Conservation (phyloP, 2,329 filamentous ascomycete genomes). For the Aspergillus glaucus region DNA sequence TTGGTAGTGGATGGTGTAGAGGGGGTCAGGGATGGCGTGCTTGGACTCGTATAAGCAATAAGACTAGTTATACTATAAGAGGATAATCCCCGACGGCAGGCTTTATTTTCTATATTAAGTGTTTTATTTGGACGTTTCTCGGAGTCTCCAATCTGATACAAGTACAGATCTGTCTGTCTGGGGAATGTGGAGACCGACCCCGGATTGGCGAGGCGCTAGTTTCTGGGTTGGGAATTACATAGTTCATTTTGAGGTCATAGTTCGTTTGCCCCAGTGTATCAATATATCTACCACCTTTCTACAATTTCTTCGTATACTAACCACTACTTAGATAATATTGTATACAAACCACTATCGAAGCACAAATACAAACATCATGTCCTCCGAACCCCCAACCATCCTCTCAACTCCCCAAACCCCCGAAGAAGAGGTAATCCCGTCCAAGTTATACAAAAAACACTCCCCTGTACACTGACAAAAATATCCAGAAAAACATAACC, state of each 20-base stretch:
- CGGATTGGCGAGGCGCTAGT: not conserved
- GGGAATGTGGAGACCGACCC: not conserved
- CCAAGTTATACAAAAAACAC: not conserved
- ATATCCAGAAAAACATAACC: slow-evolving; percentile 19
- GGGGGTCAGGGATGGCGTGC: not conserved
- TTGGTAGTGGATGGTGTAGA: not conserved
- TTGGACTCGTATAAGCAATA: not conserved
- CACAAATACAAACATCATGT: not conserved
- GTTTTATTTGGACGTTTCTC: too few species aligned
- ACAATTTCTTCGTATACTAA: too few species aligned
- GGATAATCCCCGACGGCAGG: too few species aligned
- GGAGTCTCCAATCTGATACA: too few species aligned
- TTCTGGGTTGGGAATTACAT: not conserved
- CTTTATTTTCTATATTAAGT: too few species aligned
- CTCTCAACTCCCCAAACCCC: slow-evolving; percentile 2
- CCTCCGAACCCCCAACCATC: slow-evolving; percentile 2
- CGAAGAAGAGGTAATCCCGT: slow-evolving; percentile 2
- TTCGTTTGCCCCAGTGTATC: not conserved
- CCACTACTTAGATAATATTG: too few species aligned
- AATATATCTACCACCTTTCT: too few species aligned
- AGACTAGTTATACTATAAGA: too few species aligned
- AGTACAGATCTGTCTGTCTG: not conserved
- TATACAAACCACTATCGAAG: not conserved
- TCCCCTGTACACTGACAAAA: not conserved
- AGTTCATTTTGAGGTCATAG: not conserved